phyloP scores from a whole-genome alignment of 805 yeast genomes.

The Lachancea dasiensis region DNA sequence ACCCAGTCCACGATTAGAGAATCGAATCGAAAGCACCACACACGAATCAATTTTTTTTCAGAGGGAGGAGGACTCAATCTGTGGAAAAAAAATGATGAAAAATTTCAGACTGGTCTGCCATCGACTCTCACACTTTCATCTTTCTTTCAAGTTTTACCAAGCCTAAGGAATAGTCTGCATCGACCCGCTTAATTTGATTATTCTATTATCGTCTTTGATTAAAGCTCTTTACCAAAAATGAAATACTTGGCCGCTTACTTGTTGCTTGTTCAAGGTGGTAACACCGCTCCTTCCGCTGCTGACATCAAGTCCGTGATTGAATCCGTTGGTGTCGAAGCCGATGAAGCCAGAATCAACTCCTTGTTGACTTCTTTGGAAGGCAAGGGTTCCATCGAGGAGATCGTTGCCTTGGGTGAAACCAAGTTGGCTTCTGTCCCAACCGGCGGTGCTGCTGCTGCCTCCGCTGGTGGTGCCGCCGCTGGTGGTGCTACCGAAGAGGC shows the following conservation, averaged over 20 bases:
- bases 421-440: constrained; percentile 77
- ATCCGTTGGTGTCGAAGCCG: constrained; percentile 77
- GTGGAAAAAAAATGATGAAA: constrained; percentile 10
- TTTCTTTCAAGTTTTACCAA: constrained; percentile 6
- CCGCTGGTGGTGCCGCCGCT: constrained; percentile 49
- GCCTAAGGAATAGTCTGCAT: constrained; percentile 37
- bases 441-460: constrained; percentile 69
- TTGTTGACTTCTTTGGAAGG: constrained; percentile 74
- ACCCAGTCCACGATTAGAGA: background rate
- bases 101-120: background rate
- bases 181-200: constrained; percentile 34
- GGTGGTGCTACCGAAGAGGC: constrained; percentile 51
- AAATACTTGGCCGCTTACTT: constrained; percentile 92
- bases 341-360: constrained; percentile 64
- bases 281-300: constrained; percentile 71
- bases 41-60: background rate
- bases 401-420: constrained; percentile 74
- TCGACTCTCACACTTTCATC: constrained; percentile 4
- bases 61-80: background rate
- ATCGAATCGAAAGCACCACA: background rate
- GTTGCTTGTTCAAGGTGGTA: constrained; percentile 84
- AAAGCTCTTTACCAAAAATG: constrained; percentile 38
- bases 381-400: constrained; percentile 59
- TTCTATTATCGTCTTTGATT: constrained; percentile 21
- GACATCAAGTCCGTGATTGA: constrained; percentile 67